Conservation (phyloP, 2,329 filamentous ascomycete genomes). For the Neurospora sp. region DNA sequence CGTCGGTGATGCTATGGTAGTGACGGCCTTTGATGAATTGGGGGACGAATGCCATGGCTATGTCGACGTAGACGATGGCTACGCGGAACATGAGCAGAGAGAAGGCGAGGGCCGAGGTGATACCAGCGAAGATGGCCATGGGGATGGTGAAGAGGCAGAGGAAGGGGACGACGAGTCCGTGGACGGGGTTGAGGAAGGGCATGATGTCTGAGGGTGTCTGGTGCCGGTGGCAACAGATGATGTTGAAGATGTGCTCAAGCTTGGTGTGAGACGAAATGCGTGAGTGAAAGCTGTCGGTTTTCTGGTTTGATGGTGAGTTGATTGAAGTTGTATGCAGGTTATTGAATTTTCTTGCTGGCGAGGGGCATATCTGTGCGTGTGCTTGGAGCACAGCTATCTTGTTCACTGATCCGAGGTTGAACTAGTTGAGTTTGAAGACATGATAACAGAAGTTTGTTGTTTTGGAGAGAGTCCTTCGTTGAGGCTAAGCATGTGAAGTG, state of each 20-base stretch:
- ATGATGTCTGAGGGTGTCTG: conserved; percentile 23
- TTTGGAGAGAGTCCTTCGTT: neutral
- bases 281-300: neutral
- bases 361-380: neutral
- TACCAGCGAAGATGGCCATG: conserved; percentile 49
- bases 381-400: neutral
- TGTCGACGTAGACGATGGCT: conserved; percentile 52
- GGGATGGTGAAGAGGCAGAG: conserved; percentile 53
- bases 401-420: neutral
- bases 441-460: neutral
- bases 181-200: conserved; percentile 43
- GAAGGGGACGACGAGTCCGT: conserved; percentile 50
- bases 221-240: neutral
- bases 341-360: neutral
- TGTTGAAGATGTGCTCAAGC: neutral
- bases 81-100: conserved; percentile 51
- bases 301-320: neutral
- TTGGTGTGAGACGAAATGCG: neutral
- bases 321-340: neutral
- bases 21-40: conserved; percentile 39
- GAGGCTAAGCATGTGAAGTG: neutral
- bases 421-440: neutral
- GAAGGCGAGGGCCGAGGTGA: conserved; percentile 54
- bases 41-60: conserved; percentile 46
- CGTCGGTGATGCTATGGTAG: conserved; percentile 8